These are phyloP conservation scores for Malus orientalis DNA, from an alignment of 306 rosid genomes.

Conservation along the genomic window DNA sequence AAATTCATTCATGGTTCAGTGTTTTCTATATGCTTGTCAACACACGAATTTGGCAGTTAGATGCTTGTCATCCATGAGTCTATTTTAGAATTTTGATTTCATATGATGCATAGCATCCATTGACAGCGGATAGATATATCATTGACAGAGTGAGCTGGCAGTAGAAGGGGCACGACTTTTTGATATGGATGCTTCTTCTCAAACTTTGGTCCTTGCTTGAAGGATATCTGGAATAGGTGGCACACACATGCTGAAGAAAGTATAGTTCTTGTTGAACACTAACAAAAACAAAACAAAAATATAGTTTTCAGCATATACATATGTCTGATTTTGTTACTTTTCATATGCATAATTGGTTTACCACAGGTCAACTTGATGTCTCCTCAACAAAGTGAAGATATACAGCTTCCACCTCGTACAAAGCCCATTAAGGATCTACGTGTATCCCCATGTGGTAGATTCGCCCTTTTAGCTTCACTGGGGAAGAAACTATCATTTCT, in stretches of 20 bases:
- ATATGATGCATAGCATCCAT: not conserved
- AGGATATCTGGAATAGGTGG: conserved; percentile 10
- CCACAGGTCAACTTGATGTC: not conserved
- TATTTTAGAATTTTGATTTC: not conserved
- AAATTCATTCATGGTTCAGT: not conserved
- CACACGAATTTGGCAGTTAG: not conserved
- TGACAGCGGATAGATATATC: not conserved
- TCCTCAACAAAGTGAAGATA: conserved; percentile 8
- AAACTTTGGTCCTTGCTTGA: conserved; percentile 9
- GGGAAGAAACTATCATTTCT: conserved; percentile 14
- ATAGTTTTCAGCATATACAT: not conserved
- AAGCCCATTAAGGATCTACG: conserved; percentile 11
- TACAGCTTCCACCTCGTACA: conserved; percentile 1
- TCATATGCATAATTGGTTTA: not conserved
- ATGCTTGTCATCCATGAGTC: not conserved
- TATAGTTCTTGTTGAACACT: not conserved
- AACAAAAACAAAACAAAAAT: not conserved
- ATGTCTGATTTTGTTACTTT: not conserved
- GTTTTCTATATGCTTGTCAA: not conserved
- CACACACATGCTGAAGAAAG: conserved; percentile 9
- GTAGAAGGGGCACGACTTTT: conserved; percentile 13
- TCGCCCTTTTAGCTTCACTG: conserved; percentile 16
- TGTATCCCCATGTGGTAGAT: conserved; percentile 7
- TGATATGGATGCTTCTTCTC: conserved; percentile 10
- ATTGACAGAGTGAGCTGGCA: conserved; percentile 8